Evolutionary conservation across 2,329 filamentous ascomycete species (phyloP), one percentile per base, ranked within the genome.

Genomic region (Paraconiothyrium brasiliense): DNA sequence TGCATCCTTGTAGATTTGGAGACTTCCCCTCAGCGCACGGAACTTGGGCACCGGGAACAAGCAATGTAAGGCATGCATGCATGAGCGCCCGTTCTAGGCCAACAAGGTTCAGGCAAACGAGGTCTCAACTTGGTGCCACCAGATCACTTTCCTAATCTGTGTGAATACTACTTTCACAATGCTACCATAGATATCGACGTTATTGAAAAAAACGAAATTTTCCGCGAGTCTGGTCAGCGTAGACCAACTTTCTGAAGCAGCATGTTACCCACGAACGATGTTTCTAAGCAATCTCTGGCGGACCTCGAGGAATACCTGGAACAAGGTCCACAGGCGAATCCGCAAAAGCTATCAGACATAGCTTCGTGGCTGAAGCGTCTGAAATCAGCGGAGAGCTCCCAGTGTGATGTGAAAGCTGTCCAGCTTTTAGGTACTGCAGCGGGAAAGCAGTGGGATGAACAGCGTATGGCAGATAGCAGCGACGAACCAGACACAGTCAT

Each of bases 341-440:
- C 65, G 41, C 51, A 67, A 58, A 58, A 55, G 54, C 63, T 71
- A 27, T 55, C 50, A 41, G 59, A 64, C n/a, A 52, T 73, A 34
- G 59, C 65, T 27, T 59, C 55, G 35, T 59, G 63, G 56, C 62
- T 75, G 34, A 60, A 58, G 48, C 57, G 58, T 24, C 63, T 70
- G 9, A 56, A 44, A 13, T 35, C 54, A 24, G 51, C 62, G 30
- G 59, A 58, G 24, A 60, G 68, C 39, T 32, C 54, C 27, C 64
- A 63, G 34, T 52, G 54, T 16, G 57, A 58, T 37, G 68, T 72
- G 54, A 67, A 63, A 27, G 63, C 64, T 54, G 56, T 73, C 30
- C 67, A 75, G 49, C 51, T 70, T 46, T 59, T 78, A 13, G 76
- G 73, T 34, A 78, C 75, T 30, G 74, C 73, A 43, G 73, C 75